Base-by-base conservation (phyloP, 2,329 filamentous ascomycete species). In the Daldinia sp. region DNA sequence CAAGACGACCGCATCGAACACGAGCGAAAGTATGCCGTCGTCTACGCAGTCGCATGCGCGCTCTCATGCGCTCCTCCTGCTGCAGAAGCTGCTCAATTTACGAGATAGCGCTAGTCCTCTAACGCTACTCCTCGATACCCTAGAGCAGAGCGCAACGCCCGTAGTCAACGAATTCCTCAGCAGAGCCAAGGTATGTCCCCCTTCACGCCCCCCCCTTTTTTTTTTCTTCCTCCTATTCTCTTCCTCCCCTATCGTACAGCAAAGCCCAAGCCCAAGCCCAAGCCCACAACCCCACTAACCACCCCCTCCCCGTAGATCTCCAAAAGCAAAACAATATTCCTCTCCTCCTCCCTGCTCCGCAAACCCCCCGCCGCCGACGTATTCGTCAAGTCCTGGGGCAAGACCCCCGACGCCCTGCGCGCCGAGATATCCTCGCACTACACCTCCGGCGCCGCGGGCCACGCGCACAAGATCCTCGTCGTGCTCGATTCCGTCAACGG, bases 31-130 rank as follows among this genome's bases (percentile, higher is more conserved):
- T 10, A 90, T 89, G 87, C 79, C 86, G 25, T 81, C 85, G 3
- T 78, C 81, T 17, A 79, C 81, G n/a, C 78, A 85, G 43, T 80
- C 85, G 47, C 92, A 96, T 73, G 85, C 91, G 27, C 87, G 92
- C 67, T 94, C 92, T 17, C 93, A 97, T 77, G 94, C 93, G 75
- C 80, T 96, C 19, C 85, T 96, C 2, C 82, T 96, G 2, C 88
- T 97, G 57, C 91, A 93, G 66, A 94, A 93, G 73, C 81, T 97
- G 1, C 82, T 97, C 66, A 92, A 89, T 73, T 81, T 92, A 58
- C 86, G 92, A 65, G 91, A 95, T 76, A 88, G 87, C 58, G 88
- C 90, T 11, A 96, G 93, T 49, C 94, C 94, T 2, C 87, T 98
- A 72, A 97, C 94, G 0, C 81, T 98, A 23, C 78, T 97, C 2